Evolutionary conservation across 352 stramenopile species (phyloP), one percentile per base, ranked within the genome.

Genomic region (Phytophthora brassicae): DNA sequence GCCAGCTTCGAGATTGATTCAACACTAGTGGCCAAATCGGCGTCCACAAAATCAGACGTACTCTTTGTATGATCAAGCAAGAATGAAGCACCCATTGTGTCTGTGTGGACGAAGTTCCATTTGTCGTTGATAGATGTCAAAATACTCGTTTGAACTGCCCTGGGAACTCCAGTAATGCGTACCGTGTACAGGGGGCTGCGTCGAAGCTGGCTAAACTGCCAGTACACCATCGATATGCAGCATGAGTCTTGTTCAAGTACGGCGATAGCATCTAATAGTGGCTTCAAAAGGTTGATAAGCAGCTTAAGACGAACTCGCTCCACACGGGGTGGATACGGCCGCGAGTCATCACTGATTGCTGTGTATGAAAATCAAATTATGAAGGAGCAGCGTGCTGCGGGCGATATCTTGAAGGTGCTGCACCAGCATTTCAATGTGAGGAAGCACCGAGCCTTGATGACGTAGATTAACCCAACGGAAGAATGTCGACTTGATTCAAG

Each of bases 51-150:
- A 13, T 36, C 52, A 4, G 17, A 14, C 17, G 2, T 35, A 17
- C 1, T 43, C 52, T 51, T 59, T 14, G 28, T 59, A 6, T 50
- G 41, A 19, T 46, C 41, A 9, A 59, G 28, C 23, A 50, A 17
- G 22, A 51, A 59, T 3, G 41, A 59, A 17, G 23, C 29, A 13
- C 41, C 52, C 41, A 51, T 59, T 13, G 52, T 51, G 17, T 59
- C 39, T 0, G 51, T 51, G 41, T 51, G 51, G 38, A 59, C 4
- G 24, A 47, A 47, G 8, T 38, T 12, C 49, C 49, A 56, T 38
- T 38, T 47, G 2, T 42, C 29, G 4, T 14, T 33, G 4, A 31
- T 31, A 31, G 26, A 31, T 8, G 26, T 8, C 26, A 31, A 31
- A 17, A 44, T 55, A 16, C 33, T 17, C 33, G 12, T 39, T 39